phyloP scores from a whole-genome alignment of 192 early-diverging fungal genomes.

The Coemansia sp. region DNA sequence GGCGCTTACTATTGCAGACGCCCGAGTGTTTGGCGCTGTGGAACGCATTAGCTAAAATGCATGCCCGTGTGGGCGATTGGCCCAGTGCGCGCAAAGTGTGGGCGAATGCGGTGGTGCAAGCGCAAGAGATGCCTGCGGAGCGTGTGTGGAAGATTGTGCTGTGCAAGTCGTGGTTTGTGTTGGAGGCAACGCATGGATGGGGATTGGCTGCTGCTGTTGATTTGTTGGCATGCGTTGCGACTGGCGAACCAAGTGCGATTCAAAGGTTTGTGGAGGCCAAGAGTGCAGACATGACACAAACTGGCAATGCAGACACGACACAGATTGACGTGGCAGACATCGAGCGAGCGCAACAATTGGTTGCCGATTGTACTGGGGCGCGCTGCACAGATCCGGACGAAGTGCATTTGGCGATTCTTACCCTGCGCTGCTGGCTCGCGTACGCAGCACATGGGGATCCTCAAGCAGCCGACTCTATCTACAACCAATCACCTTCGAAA shows the following conservation, averaged over 20 bases:
- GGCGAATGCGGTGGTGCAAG: constrained; percentile 11
- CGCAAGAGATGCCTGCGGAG: not conserved
- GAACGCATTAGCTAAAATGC: constrained; percentile 41
- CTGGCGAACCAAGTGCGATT: not conserved
- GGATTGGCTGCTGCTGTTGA: constrained; percentile 12
- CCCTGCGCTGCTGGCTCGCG: constrained; percentile 23
- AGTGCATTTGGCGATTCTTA: constrained; percentile 4
- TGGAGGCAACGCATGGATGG: constrained; percentile 26
- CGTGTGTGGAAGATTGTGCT: constrained; percentile 22
- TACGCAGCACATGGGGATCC: constrained; percentile 12
- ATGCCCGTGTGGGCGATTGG: constrained; percentile 27
- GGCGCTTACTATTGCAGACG: constrained; percentile 7
- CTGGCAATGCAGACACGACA: not conserved
- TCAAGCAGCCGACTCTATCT: not conserved
- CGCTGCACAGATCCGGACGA: not conserved
- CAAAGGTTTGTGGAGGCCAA: not conserved
- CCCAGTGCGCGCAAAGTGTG: constrained; percentile 32
- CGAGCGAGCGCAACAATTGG: constrained; percentile 6
- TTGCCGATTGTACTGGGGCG: not conserved
- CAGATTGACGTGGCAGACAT: not conserved
- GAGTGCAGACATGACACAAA: not conserved
- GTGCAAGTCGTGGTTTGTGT: constrained; percentile 34
- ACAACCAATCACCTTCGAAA: not conserved
- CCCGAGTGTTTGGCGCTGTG: constrained; percentile 27
- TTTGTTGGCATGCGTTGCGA: constrained; percentile 2